Conservation (phyloP, 2,329 filamentous ascomycete species). For the Sporothrix sp. region DNA sequence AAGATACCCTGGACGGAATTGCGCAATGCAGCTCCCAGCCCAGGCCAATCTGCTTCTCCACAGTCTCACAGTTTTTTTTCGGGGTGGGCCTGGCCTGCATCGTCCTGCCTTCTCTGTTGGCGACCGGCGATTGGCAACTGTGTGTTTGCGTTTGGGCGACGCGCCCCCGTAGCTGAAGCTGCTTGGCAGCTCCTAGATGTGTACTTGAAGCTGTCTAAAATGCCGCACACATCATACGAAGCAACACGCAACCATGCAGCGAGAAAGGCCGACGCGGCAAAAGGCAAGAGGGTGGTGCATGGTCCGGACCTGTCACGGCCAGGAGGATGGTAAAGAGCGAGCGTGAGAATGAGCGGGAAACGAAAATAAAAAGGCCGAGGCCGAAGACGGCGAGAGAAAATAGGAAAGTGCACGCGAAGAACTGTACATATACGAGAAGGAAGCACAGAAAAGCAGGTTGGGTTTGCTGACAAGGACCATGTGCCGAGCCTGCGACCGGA, state of each 20-base stretch:
- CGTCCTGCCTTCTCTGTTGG: background rate
- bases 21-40: conserved; percentile 11
- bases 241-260: background rate
- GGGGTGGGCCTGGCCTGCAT: conserved; percentile 9
- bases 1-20: conserved; percentile 7
- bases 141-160: background rate
- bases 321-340: too few relatives aligned
- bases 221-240: conserved; percentile 13
- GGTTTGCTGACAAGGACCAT: background rate
- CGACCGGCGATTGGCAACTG: conserved; percentile 1
- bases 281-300: background rate
- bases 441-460: background rate
- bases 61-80: conserved; percentile 3
- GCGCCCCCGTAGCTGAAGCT: conserved; percentile 6
- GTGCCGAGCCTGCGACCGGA: background rate
- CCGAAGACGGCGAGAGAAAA: background rate
- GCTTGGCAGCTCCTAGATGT: conserved; percentile 14
- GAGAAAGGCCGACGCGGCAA: background rate
- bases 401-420: background rate
- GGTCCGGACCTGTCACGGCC: too few relatives aligned
- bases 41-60: conserved; percentile 7
- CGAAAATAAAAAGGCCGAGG: background rate
- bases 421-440: background rate
- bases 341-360: background rate
- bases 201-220: conserved; percentile 7